Evolutionary conservation across 1,284 basidiomycete species (phyloP), one percentile per base, ranked within the genome.

Genomic region (Waitea zeae): DNA sequence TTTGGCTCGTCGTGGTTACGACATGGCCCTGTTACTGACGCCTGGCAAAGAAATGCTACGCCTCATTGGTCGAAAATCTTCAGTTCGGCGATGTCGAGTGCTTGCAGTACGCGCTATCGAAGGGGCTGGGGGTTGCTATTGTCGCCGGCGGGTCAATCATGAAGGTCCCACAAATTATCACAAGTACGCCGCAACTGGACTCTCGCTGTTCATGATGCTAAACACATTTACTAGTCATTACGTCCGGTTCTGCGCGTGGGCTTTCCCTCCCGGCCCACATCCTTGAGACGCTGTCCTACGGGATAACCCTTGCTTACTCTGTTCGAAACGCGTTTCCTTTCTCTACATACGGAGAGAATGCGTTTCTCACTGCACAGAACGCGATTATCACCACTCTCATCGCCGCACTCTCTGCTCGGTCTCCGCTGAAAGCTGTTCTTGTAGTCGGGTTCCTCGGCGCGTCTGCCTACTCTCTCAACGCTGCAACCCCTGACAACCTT

Each of bases 261-360:
- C 67, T 97, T 28, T 88, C 81, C 2, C 56, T 90, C 3, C 62
- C 76, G 1, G 75, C 82, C 12, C 89, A 86, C 56, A 56, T 80
- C 43, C 70, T 89, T 15, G 89, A 93, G 50, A 90, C 87, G 0
- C 58, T 83, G 12, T 68, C 84, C 0, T 93, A 92, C 48, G 80
- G 78, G 27, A 87, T 95, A 49, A 86, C 75, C 0, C 66, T 87
- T 27, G 69, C 70, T n/a, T 97, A 96, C 56, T 80, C 87, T 3
- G 74, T 73, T 41, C 66, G 87, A 27, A 79, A 82, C 49, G 54
- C 62, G 15, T 90, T 92, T 52, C 88, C 92, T 1, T 92, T 95
- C 62, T 88, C 83, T 24, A 95, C 92, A 1, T 97, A 95, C 44
- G 92, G 92, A 48, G 88, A 93, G 54, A 92, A 89, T 59, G 52